Evolutionary conservation across 2,329 filamentous ascomycete genomes (phyloP).

Genomic region (Epichloe hybrida): DNA sequence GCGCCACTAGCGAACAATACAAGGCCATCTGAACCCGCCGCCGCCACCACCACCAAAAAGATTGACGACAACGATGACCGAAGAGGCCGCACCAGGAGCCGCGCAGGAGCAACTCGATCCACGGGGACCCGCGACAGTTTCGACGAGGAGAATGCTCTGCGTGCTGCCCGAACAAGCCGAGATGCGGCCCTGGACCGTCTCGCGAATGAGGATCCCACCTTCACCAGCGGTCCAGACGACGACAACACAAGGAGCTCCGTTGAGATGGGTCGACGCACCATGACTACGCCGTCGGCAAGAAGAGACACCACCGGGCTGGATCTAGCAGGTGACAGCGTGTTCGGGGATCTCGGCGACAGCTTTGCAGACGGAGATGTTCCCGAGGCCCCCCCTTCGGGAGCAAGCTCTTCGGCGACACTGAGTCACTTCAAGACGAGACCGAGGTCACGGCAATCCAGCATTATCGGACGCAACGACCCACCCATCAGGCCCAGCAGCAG

Average conservation of each 20-base stretch:
- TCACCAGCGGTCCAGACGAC: slow-evolving; percentile 13
- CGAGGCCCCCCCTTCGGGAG: slow-evolving; percentile 23
- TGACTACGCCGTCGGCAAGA: slow-evolving; percentile 20
- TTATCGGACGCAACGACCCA: slow-evolving; percentile 35
- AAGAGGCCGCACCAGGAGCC: slow-evolving; percentile 12
- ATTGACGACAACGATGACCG: slow-evolving; percentile 11
- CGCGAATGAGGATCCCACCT: slow-evolving; percentile 21
- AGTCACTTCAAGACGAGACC: slow-evolving; percentile 28
- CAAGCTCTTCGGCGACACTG: slow-evolving; percentile 33
- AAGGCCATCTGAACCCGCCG: not conserved
- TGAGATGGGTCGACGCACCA: slow-evolving; percentile 24
- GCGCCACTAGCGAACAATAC: not conserved
- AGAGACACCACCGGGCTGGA: slow-evolving; percentile 35
- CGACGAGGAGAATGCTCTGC: slow-evolving; percentile 15
- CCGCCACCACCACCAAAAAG: not conserved
- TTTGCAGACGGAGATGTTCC: slow-evolving; percentile 26
- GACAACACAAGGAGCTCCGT: slow-evolving; percentile 20
- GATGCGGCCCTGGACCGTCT: slow-evolving; percentile 25
- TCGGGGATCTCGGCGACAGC: slow-evolving; percentile 30
- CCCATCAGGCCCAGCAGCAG: slow-evolving; percentile 41
- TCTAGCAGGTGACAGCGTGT: slow-evolving; percentile 32
- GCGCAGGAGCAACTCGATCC: slow-evolving; percentile 9
- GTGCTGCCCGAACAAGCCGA: slow-evolving; percentile 15
- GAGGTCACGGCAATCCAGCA: slow-evolving; percentile 34
- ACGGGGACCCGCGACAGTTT: slow-evolving; percentile 7